Percentiles rank a stretch among this genome's conserved stretches.
phyloP scores from a whole-genome alignment of 768 basidiomycete species.

The Auricularia cornea region DNA sequence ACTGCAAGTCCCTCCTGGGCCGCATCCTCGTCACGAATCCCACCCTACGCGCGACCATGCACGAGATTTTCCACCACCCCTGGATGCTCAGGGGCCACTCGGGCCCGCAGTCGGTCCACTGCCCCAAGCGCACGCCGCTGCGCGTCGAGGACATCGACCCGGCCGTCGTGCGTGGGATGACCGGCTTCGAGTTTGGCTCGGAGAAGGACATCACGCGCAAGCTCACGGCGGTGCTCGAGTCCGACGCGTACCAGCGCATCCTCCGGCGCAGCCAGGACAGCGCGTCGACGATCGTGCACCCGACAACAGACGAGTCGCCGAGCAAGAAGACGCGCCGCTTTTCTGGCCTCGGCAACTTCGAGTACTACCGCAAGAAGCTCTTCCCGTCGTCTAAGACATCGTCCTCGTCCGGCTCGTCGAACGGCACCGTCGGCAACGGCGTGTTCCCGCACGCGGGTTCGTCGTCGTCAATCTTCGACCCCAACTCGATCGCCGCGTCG shows the following conservation, averaged over 20 bases:
- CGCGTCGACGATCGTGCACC: slow-evolving; percentile 27
- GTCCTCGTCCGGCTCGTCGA: slow-evolving; percentile 23
- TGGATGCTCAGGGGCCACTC: slow-evolving; percentile 90
- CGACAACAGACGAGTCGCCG: slow-evolving; percentile 9
- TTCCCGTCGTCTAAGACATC: slow-evolving; percentile 40
- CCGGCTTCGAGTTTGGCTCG: slow-evolving; percentile 92
- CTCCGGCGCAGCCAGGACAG: slow-evolving; percentile 38
- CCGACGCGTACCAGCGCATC: slow-evolving; percentile 72
- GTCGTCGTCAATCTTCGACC: slow-evolving; percentile 8
- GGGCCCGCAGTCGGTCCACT: slow-evolving; percentile 72
- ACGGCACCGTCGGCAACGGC: slow-evolving; percentile 1
- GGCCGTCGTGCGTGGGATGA: slow-evolving; percentile 82
- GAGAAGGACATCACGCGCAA: slow-evolving; percentile 77
- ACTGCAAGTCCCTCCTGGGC: slow-evolving; percentile 89
- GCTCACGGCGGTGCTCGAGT: slow-evolving; percentile 63
- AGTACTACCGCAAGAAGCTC: slow-evolving; percentile 86
- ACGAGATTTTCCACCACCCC: slow-evolving; percentile 80
- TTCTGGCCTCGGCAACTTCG: slow-evolving; percentile 60
- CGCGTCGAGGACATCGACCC: slow-evolving; percentile 83
- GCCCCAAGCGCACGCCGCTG: slow-evolving; percentile 83
- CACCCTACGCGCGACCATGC: slow-evolving; percentile 66
- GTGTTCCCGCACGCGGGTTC: slow-evolving; percentile 7
- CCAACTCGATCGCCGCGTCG: background rate
- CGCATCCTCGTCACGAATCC: slow-evolving; percentile 97
- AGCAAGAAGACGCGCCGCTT: slow-evolving; percentile 70